Conservation (phyloP, 2,329 filamentous ascomycete species). For the Penicillium sp. region DNA sequence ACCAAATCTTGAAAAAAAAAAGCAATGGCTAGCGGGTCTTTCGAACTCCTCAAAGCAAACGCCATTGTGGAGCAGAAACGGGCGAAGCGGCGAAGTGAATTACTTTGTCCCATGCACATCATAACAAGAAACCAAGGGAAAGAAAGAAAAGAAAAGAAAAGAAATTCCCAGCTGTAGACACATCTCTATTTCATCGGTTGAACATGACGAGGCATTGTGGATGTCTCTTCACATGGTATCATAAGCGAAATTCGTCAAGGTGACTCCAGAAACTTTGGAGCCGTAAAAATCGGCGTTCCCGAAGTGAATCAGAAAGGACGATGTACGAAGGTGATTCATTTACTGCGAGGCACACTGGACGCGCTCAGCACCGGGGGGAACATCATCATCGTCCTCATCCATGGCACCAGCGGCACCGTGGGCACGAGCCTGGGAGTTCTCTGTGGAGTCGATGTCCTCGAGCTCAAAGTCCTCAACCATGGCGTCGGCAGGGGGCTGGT, state of each 20-base stretch:
- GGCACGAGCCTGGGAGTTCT: constrained; percentile 58
- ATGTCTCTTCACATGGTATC: constrained; percentile 26
- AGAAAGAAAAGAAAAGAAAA: constrained; percentile 18
- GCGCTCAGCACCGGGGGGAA: constrained; percentile 44
- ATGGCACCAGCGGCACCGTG: constrained; percentile 56
- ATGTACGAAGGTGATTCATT: constrained; percentile 13
- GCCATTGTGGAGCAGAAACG: constrained; percentile 30
- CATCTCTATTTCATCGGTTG: constrained; percentile 3
- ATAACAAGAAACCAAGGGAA: constrained; percentile 15
- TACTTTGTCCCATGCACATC: constrained; percentile 10
- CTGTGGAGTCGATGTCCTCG: constrained; percentile 71
- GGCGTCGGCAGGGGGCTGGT: constrained; percentile 67
- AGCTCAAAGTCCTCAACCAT: constrained; percentile 89
- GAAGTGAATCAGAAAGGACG: constrained; percentile 9
- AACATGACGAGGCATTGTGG: background rate
- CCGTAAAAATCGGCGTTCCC: constrained; percentile 6
- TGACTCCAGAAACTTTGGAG: constrained; percentile 18
- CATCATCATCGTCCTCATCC: constrained; percentile 65
- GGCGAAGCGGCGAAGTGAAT: background rate
- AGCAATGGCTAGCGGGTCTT: constrained; percentile 20
- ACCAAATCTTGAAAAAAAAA: too few relatives aligned
- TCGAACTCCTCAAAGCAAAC: constrained; percentile 29
- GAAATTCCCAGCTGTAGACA: constrained; percentile 19
- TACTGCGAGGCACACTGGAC: constrained; percentile 50
- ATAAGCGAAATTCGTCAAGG: constrained; percentile 31